Conservation (phyloP, 2,329 filamentous ascomycete species). For the Monosporascus sp. region DNA sequence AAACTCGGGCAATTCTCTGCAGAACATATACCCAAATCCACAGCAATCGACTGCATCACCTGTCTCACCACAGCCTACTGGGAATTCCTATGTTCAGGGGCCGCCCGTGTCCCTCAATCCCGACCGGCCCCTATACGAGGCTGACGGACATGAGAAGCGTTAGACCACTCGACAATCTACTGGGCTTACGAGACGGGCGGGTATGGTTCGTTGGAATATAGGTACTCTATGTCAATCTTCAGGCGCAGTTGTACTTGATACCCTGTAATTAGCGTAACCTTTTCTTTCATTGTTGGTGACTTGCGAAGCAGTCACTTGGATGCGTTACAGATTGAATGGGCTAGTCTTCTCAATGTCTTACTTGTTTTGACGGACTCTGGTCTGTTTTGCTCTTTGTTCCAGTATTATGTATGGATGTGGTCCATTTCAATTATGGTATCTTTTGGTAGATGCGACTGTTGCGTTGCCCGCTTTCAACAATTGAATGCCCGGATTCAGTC, state of each 20-base stretch:
- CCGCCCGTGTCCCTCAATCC: constrained; percentile 7
- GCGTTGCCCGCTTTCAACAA: constrained; percentile 7
- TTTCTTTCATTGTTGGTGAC: neutral
- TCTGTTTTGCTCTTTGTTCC: neutral
- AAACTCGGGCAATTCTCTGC: neutral
- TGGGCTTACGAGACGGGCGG: too few species aligned
- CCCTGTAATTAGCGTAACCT: neutral
- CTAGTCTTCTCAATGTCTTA: too few species aligned
- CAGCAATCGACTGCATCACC: constrained; percentile 11
- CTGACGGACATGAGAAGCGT: constrained; percentile 4
- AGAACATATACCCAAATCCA: constrained; percentile 6
- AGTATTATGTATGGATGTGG: neutral
- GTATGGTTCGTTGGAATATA: too few species aligned
- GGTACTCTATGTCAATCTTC: neutral
- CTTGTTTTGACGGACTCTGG: too few species aligned
- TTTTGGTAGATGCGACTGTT: neutral
- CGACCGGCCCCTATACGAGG: constrained; percentile 14
- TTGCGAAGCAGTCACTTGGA: neutral
- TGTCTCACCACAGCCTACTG: constrained; percentile 12
- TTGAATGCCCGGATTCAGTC: constrained; percentile 12
- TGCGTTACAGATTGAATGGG: neutral
- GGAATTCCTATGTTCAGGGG: constrained; percentile 9
- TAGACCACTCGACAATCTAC: neutral
- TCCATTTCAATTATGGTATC: neutral
- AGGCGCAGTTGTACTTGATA: neutral